Conservation (phyloP, 2,329 filamentous ascomycete species). For the Coniella vitis region DNA sequence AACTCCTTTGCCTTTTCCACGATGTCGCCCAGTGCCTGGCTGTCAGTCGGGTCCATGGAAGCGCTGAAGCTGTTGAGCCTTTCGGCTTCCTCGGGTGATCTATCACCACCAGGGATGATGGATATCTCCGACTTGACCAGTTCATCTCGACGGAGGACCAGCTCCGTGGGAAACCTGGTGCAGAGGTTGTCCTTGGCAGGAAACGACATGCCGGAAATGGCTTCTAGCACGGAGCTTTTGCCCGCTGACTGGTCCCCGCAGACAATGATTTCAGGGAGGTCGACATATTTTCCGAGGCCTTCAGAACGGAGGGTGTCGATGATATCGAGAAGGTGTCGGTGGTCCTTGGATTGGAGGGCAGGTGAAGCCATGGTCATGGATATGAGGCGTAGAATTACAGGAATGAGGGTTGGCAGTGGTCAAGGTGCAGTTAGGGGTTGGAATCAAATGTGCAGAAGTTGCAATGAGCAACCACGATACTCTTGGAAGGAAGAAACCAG, state of each 20-base stretch:
- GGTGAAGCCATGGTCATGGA: neutral
- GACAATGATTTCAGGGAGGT: slow-evolving; percentile 8
- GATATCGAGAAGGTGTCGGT: slow-evolving; percentile 31
- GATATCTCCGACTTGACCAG: neutral
- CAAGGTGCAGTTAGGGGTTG: too few species aligned
- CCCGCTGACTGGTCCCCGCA: slow-evolving; percentile 10
- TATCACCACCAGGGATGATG: neutral
- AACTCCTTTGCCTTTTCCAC: slow-evolving; percentile 25
- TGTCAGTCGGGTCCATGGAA: too few species aligned
- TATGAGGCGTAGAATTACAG: too few species aligned
- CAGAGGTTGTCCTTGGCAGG: slow-evolving; percentile 1
- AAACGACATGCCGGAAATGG: slow-evolving; percentile 4
- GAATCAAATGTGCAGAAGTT: too few species aligned
- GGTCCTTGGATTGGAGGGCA: slow-evolving; percentile 23
- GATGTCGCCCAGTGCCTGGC: neutral
- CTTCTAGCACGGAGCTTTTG: slow-evolving; percentile 7
- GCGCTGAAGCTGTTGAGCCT: neutral
- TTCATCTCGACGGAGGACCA: slow-evolving; percentile 1
- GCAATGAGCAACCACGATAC: too few species aligned
- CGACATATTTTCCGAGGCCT: neutral
- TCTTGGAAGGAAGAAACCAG: too few species aligned
- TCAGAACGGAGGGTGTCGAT: slow-evolving; percentile 33
- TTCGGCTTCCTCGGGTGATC: neutral
- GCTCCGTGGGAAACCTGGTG: slow-evolving; percentile 9
- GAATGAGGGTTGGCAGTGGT: too few species aligned